Percentiles rank a stretch among this genome's conserved stretches.
Evolutionary conservation across 345 rosid genomes (phyloP).

Genomic region (Leavenworthia alabamica): DNA sequence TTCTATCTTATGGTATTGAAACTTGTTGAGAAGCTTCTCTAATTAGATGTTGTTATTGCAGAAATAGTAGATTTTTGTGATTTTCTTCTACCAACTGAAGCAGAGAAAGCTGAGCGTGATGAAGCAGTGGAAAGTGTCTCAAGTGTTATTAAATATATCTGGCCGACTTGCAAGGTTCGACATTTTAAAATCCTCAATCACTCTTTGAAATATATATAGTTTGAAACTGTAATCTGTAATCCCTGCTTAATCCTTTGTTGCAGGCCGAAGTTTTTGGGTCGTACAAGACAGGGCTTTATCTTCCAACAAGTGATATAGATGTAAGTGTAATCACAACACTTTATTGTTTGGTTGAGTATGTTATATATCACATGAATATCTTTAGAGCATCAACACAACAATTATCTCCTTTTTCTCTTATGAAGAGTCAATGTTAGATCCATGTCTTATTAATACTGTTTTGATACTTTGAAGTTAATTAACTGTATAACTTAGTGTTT

Average conservation of each 20-base stretch:
- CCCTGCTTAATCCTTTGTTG: constrained; percentile 5
- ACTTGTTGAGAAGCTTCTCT: not conserved
- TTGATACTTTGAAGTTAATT: not conserved
- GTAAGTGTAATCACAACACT: constrained; percentile 39
- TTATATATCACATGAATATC: not conserved
- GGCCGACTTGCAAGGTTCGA: constrained; percentile 77
- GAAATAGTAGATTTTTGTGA: constrained; percentile 86
- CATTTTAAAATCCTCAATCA: not conserved
- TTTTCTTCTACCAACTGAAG: constrained; percentile 70
- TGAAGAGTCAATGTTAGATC: not conserved
- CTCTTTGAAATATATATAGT: not conserved
- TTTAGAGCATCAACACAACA: not conserved
- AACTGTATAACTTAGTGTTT: not conserved
- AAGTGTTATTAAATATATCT: constrained; percentile 71
- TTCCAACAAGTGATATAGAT: constrained; percentile 95
- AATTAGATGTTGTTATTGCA: constrained; percentile 27
- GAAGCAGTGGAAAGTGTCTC: constrained; percentile 54
- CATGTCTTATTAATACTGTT: not conserved
- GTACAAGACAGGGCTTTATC: constrained; percentile 76
- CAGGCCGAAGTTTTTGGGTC: constrained; percentile 92
- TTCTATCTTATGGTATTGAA: not conserved
- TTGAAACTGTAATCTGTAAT: not conserved
- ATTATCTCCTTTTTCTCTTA: not conserved
- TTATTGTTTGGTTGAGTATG: not conserved
- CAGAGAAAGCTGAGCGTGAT: constrained; percentile 58